A percentile compares a stretch with the other conserved stretches of the same genome.
Conservation (phyloP, 441 rosid species). For the Jatropha podagrica region DNA sequence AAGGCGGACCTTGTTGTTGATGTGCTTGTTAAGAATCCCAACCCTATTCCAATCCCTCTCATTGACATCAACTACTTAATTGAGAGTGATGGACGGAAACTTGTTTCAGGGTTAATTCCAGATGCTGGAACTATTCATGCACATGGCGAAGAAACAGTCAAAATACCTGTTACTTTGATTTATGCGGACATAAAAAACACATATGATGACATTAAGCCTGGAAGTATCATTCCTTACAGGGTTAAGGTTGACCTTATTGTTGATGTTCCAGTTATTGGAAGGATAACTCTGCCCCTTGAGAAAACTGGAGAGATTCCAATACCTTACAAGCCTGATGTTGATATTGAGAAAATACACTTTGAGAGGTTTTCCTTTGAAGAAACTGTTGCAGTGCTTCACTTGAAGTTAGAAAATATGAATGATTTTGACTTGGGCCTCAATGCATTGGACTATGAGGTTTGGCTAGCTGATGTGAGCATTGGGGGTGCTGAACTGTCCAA, state of each 20-base stretch:
- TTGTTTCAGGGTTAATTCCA: conserved; percentile 84
- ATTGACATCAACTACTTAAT: conserved; percentile 76
- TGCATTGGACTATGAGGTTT: conserved; percentile 76
- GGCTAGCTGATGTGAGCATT: conserved; percentile 72
- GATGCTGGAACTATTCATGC: conserved; percentile 92
- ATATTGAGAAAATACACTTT: conserved; percentile 73
- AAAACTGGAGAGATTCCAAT: conserved; percentile 91
- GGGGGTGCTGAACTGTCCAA: conserved; percentile 68
- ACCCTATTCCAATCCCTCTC: conserved; percentile 86
- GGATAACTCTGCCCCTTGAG: conserved; percentile 81
- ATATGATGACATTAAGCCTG: conserved; percentile 74
- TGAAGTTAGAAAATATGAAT: conserved; percentile 82
- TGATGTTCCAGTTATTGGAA: conserved; percentile 86
- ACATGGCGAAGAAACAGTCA: conserved; percentile 89
- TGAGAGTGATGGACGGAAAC: conserved; percentile 88
- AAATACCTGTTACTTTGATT: conserved; percentile 75
- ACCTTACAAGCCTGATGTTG: conserved; percentile 90
- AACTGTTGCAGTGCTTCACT: conserved; percentile 77
- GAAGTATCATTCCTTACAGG: conserved; percentile 80
- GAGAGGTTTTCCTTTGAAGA: conserved; percentile 81
- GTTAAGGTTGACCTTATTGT: conserved; percentile 81
- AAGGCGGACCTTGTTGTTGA: conserved; percentile 77
- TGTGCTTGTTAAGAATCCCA: conserved; percentile 84
- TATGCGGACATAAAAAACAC: conserved; percentile 81
- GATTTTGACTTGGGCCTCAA: conserved; percentile 88